phyloP scores from a whole-genome alignment of 805 yeast genomes.

The Ascoidea tarda region DNA sequence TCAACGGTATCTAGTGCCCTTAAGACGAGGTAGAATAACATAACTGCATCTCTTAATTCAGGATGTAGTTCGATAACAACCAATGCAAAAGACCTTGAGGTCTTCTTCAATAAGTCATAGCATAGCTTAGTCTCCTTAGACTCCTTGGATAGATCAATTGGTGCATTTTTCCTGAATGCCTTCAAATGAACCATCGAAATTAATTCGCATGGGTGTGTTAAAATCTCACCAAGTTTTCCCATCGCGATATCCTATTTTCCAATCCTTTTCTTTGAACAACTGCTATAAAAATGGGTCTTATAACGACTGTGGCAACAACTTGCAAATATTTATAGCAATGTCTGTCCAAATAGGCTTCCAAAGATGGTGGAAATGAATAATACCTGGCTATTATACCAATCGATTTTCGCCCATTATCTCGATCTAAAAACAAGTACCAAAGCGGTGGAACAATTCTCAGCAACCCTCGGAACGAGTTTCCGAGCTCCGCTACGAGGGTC shows the following conservation, averaged over 20 bases:
- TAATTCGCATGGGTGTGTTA: background rate
- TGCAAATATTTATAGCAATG: no score
- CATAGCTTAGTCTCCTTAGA: slow-evolving; percentile 42
- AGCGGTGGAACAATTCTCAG: no score
- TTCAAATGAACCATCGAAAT: background rate
- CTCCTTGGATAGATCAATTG: slow-evolving; percentile 27
- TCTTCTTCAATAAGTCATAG: slow-evolving; percentile 45
- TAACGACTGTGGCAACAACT: no score
- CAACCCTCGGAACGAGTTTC: no score
- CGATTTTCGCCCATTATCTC: no score
- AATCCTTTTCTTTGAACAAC: no score
- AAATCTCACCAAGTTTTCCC: background rate
- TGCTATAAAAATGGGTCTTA: no score
- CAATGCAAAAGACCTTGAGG: slow-evolving; percentile 90
- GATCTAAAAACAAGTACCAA: no score
- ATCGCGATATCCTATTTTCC: background rate
- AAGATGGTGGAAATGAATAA: no score
- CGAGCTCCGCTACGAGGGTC: no score
- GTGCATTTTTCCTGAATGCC: slow-evolving; percentile 34
- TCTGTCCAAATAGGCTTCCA: no score
- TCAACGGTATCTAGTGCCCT: slow-evolving; percentile 93
- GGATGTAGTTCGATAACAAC: slow-evolving; percentile 88
- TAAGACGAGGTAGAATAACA: slow-evolving; percentile 73
- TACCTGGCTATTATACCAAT: no score
- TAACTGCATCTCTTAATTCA: slow-evolving; percentile 66